Percentiles rank a stretch among this genome's conserved stretches.
These are phyloP conservation scores for Mallotus repandus DNA, from an alignment of 441 rosid genomes.

Conservation along the genomic window DNA sequence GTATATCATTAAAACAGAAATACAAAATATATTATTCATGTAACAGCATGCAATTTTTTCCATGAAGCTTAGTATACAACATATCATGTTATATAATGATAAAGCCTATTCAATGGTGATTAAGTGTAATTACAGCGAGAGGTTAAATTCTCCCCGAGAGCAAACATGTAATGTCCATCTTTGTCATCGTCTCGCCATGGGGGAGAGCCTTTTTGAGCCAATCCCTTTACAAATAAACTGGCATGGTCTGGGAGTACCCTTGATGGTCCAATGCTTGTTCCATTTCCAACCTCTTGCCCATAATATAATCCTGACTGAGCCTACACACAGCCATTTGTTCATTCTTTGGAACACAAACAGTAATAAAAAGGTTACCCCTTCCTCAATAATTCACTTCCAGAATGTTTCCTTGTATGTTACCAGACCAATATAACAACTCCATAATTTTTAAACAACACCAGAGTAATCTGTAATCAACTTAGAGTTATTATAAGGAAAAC, in stretches of 20 bases:
- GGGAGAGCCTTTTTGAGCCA: slow-evolving; percentile 59
- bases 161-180: slow-evolving; percentile 73
- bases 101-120: slow-evolving; percentile 31
- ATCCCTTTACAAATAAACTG: slow-evolving; percentile 46
- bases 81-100: slow-evolving; percentile 22
- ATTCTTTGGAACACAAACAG: slow-evolving; percentile 38
- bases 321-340: slow-evolving; percentile 62
- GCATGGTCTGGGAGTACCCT: slow-evolving; percentile 46
- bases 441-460: not conserved
- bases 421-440: slow-evolving; percentile 14
- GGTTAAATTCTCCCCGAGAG: slow-evolving; percentile 67
- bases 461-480: not conserved
- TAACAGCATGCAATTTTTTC: not conserved
- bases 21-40: not conserved
- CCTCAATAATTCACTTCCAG: slow-evolving; percentile 21
- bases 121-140: slow-evolving; percentile 64
- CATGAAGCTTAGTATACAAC: slow-evolving; percentile 17
- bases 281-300: slow-evolving; percentile 65
- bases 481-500: not conserved
- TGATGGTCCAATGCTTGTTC: slow-evolving; percentile 54
- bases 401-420: slow-evolving; percentile 15
- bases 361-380: slow-evolving; percentile 27
- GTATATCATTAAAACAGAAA: not conserved
- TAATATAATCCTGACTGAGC: slow-evolving; percentile 58
- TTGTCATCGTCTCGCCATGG: slow-evolving; percentile 70